Conservation (phyloP, 2,329 filamentous ascomycete species). For the Penicillium occitanis region DNA sequence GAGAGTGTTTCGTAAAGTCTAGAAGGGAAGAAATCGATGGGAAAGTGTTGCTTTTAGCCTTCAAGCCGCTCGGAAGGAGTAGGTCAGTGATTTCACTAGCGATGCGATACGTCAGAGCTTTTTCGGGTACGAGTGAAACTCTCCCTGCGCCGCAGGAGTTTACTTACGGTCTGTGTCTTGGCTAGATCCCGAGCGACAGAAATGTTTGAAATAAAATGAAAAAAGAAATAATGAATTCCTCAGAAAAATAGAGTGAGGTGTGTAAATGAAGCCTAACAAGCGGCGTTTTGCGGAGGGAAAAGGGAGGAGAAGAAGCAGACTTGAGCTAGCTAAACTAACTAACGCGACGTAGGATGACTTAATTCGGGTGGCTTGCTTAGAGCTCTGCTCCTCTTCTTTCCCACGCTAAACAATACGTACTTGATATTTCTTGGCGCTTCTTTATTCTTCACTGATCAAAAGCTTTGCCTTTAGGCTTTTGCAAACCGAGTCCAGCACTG, state of each 20-base stretch:
- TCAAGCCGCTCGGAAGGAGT: not conserved
- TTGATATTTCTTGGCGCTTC: not conserved
- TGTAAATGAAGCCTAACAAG: not conserved
- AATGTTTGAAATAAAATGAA: not conserved
- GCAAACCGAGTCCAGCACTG: not conserved
- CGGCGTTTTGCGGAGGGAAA: not conserved
- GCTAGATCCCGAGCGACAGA: not conserved
- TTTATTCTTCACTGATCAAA: not conserved
- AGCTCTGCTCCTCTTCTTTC: constrained; percentile 6
- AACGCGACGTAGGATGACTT: constrained; percentile 4
- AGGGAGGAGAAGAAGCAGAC: not conserved
- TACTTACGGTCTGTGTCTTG: constrained; percentile 5
- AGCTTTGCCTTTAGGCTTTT: not conserved
- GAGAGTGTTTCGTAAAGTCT: no score
- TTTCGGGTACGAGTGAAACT: not conserved
- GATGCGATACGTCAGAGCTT: constrained; percentile 10
- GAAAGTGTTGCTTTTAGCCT: not conserved
- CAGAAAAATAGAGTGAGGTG: not conserved
- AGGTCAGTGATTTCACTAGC: not conserved
- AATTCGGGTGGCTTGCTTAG: constrained; percentile 17
- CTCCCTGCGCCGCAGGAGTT: not conserved
- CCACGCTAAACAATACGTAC: not conserved
- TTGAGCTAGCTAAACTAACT: not conserved
- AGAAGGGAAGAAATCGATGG: no score
- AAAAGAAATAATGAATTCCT: not conserved